Evolutionary conservation across 2,329 filamentous ascomycete species (phyloP), one percentile per base, ranked within the genome.

Genomic region (Cladophialophora chaetospira): DNA sequence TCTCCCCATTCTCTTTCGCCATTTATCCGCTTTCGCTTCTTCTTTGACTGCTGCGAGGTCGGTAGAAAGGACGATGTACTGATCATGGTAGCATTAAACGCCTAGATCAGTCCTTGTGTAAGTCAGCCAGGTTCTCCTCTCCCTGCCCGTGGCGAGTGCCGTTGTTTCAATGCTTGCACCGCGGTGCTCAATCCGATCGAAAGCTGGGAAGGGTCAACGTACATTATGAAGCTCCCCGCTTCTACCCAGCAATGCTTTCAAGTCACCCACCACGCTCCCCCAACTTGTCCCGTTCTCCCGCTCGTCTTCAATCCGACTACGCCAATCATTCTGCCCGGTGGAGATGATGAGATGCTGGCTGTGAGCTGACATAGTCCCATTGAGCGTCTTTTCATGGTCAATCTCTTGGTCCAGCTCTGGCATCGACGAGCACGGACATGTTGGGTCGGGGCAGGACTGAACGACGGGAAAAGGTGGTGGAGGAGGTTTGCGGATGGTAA

Each of bases 251-350:
- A 89, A 69, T 64, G 55, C 53, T 70, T 89, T 93, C 57, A 97
- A 71, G 53, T 89, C 86, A 33, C 87, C 84, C 77, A 83, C 67
- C 73, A 81, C 65, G 25, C 66, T 64, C 5, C 75, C 75, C 74
- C 74, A 78, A 11, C 72, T 73, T 23, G 77, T 70, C 8, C 35
- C 48, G 2, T 74, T 70, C 29, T 73, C 70, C 13, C 87, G 83
- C 58, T 95, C 91, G 43, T 96, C 86, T 70, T 96, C 91, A 61
- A 97, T 95, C 55, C 84, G 83, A 68, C 88, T 92, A 25, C 80
- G 78, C 92, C 92, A 97, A 73, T 96, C 89, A 26, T 80, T 75
- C 59, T 85, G 83, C 3, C 90, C 91, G 0, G 91, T 96, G 61
- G 88, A 92, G 11, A 97, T 79, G 8, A 97, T 73, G 3, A 97